Base-by-base conservation (phyloP, 202 grass and related monocot genomes). In the Elaeis oleifera region DNA sequence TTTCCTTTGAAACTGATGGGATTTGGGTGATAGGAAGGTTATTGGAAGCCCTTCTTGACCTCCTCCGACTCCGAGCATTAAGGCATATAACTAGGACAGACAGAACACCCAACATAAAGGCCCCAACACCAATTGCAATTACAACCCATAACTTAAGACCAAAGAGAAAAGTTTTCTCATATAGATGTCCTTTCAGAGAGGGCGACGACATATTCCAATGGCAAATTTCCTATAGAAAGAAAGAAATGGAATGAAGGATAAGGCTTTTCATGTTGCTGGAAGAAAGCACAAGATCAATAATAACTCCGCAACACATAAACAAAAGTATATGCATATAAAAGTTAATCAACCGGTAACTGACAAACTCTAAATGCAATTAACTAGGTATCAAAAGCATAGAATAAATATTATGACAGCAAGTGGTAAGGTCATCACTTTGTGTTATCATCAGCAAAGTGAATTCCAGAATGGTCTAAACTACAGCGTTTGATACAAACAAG, bases 131-230 rank as follows among this genome's bases (percentile, higher is more conserved):
- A 66, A 90, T 79, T 58, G 83, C 85, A 60, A 90, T 58, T 49
- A 86, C 77, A 68, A 86, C 77, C 88, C 88, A 90, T 78, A 90
- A 48, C 80, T 90, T 86, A 54, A 90, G 88, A 65, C 85, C 83
- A 57, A 78, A 67, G 20, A 84, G 79, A 27, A 84, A 84, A 18
- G 88, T 83, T 23, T 72, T 78, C 21, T 51, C 25, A 11, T 84
- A 90, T 75, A 90, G 78, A 70, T 86, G 77, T 60, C 86, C 83
- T 71, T 90, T 83, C 71, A 90, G 67, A 53, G 80, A 84, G 14
- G 87, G 76, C 15, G 79, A 72, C 13, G 65, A 56, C 65, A 68
- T 68, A 56, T 55, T 73, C 50, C 8, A 16, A 24, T 21, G 19
- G 51, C n/a, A 55, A 63, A 54, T 17, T 29, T 73, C 59, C 70